phyloP scores from a whole-genome alignment of 2,329 filamentous ascomycete species.

The Botrytis porri region DNA sequence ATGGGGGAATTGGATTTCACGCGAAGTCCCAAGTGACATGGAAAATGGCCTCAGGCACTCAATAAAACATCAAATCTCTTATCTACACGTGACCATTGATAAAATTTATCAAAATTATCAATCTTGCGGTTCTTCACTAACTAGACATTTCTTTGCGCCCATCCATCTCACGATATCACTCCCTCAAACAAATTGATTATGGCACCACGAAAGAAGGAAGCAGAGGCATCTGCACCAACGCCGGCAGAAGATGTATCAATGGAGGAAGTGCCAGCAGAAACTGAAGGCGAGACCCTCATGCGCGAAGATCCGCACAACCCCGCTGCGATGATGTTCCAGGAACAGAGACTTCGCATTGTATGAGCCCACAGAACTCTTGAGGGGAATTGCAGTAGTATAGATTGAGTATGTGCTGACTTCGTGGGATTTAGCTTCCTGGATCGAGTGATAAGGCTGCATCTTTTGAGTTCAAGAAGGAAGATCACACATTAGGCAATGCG shows the following conservation, averaged over 20 bases:
- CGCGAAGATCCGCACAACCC: slow-evolving; percentile 25
- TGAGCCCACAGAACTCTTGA: slow-evolving; percentile 14
- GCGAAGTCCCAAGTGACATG: background rate
- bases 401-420: background rate
- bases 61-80: background rate
- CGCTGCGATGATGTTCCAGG: slow-evolving; percentile 23
- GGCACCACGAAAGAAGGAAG: slow-evolving; percentile 31
- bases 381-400: background rate
- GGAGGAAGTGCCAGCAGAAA: slow-evolving; percentile 27
- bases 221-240: slow-evolving; percentile 19
- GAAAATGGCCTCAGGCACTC: background rate
- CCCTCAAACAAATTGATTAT: slow-evolving; percentile 20
- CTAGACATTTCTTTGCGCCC: slow-evolving; percentile 17
- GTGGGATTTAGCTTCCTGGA: slow-evolving; percentile 9
- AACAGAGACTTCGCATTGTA: slow-evolving; percentile 35
- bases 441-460: slow-evolving; percentile 74
- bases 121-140: background rate
- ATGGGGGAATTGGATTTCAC: background rate
- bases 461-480: slow-evolving; percentile 91
- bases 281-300: slow-evolving; percentile 15
- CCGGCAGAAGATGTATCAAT: slow-evolving; percentile 33
- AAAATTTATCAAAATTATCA: slow-evolving; percentile 20
- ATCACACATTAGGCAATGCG: slow-evolving; percentile 93
- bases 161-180: background rate
- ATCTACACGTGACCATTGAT: slow-evolving; percentile 10